These are phyloP conservation scores for Solanum okadae DNA, from an alignment of 257 asterid species.

Conservation along the genomic window DNA sequence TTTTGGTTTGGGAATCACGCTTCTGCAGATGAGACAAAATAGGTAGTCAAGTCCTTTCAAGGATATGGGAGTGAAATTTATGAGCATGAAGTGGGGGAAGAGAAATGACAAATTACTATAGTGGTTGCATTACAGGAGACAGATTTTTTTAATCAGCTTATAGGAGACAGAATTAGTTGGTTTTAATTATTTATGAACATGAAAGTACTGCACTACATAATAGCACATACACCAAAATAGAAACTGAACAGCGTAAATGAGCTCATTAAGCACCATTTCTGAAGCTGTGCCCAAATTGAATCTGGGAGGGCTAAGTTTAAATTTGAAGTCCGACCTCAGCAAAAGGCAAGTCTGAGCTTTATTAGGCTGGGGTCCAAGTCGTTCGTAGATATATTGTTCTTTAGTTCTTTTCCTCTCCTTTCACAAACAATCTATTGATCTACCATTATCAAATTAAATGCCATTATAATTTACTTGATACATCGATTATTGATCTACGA, in stretches of 20 bases:
- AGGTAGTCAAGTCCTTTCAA: background rate
- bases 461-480: background rate
- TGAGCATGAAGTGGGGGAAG: background rate
- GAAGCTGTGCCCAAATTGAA: background rate
- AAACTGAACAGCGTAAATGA: background rate
- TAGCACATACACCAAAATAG: background rate
- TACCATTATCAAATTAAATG: background rate
- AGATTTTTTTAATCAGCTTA: background rate
- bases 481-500: background rate
- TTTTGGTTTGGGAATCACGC: constrained; percentile 31
- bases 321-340: background rate
- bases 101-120: background rate
- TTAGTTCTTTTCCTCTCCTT: background rate
- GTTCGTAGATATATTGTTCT: background rate
- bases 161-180: background rate
- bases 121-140: background rate
- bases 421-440: background rate
- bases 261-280: background rate
- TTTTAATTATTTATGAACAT: background rate
- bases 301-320: background rate
- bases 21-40: constrained; percentile 12
- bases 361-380: background rate
- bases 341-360: background rate
- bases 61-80: background rate
- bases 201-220: background rate